Percentiles rank a stretch among this genome's conserved stretches.
Conservation (phyloP, 2,329 filamentous ascomycete genomes). For the Nothomitra cinnamomea region DNA sequence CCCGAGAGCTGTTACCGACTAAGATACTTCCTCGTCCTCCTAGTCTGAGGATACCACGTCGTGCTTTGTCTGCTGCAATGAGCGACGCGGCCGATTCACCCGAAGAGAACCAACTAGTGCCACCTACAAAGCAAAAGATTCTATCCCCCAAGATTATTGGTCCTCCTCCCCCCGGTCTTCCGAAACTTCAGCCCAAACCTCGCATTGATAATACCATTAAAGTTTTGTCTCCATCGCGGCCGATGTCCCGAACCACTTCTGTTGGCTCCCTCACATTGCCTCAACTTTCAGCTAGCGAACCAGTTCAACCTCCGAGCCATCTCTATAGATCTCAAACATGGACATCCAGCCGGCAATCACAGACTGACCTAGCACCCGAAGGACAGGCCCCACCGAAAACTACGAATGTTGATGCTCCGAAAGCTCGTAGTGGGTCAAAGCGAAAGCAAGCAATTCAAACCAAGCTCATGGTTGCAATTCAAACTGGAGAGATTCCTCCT, state of each 20-base stretch:
- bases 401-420: conserved; percentile 18
- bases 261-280: conserved; percentile 2
- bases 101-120: neutral
- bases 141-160: neutral
- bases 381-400: conserved; percentile 23
- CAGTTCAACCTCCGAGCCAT: neutral
- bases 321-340: neutral
- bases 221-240: neutral
- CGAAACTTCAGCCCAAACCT: conserved; percentile 2
- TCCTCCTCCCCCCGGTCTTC: neutral
- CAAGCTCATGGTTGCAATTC: conserved; percentile 40
- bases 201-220: neutral
- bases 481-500: conserved; percentile 67
- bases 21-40: conserved; percentile 16
- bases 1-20: conserved; percentile 25
- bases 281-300: neutral
- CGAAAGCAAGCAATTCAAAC: conserved; percentile 47
- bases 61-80: neutral
- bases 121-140: neutral
- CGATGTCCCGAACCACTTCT: conserved; percentile 2
- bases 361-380: conserved; percentile 17
- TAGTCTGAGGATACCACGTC: neutral
- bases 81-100: conserved; percentile 1
- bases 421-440: conserved; percentile 33
- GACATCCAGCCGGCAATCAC: neutral